Base-by-base conservation (phyloP, 179 eudicot species). In the Beta corolliflora region DNA sequence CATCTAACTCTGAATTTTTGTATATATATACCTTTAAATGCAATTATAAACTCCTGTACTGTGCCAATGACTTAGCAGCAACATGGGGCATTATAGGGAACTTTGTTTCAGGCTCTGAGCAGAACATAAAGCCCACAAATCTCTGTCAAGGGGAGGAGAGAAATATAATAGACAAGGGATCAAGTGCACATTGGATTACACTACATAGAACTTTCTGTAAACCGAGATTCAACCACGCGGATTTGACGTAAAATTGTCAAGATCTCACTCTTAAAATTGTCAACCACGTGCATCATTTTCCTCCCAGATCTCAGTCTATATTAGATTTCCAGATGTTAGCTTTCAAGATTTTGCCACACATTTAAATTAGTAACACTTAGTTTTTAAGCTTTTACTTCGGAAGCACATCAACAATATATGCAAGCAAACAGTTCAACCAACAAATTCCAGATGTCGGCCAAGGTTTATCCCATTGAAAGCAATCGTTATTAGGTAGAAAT, bases 401-500 rank as follows among this genome's bases (percentile, higher is more conserved):
- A 60, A 77, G 71, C 7, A 63, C 75, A 31, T 60, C n/a, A 76
- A 56, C 14, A 25, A 19, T 36, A 69, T 71, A 31, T 76, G 56
- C 53, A 58, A n/a, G 61, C 15, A 18, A 50, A 9, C 60, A 73
- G 52, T 45, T 71, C 23, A 25, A 46, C 31, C 29, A 77, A 13
- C 68, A 61, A 45, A 25, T 0, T 46, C n/a, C 25, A 67, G 25
- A 15, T 12, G 61, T 4, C 50, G 46, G 58, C 4, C 55, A 81
- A 81, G n/a, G 64, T 66, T 19, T 19, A 78, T 46, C 63, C 53
- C 23, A 65, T 15, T 14, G 12, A 36, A 19, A 45, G 16, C 56
- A 29, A 13, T 12, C 68, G 52, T 23, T 66, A 31, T 14, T 54
- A 56, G 5, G n/a, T 9, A 25, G 60, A 81, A 52, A 67, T 45